A percentile compares a stretch with the other conserved stretches of the same genome.
Conservation (phyloP, 148 eudicot genomes). For the Camellia sinensis region DNA sequence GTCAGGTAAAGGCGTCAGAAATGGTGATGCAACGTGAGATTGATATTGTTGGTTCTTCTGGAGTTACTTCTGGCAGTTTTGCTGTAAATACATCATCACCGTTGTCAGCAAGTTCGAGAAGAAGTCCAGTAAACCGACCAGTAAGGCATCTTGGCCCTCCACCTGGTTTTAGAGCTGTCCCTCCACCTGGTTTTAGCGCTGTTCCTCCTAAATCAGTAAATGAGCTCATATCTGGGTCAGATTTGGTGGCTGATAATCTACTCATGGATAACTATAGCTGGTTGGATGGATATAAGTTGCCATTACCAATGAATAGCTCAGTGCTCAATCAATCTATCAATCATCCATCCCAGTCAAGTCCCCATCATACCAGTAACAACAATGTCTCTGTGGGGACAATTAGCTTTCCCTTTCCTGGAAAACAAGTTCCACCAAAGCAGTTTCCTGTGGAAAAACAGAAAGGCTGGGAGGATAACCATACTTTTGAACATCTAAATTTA, state of each 20-base stretch:
- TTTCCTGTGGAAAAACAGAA: conserved; percentile 35
- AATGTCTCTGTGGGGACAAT: conserved; percentile 35
- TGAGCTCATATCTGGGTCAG: conserved; percentile 30
- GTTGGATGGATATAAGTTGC: conserved; percentile 48
- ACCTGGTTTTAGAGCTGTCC: conserved; percentile 62
- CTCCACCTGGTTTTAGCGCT: conserved; percentile 63
- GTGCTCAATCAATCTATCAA: conserved; percentile 25
- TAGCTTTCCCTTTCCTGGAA: conserved; percentile 62
- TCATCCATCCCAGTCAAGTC: conserved; percentile 24
- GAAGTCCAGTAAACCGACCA: conserved; percentile 44
- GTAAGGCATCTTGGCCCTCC: conserved; percentile 71
- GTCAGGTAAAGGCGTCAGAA: conserved; percentile 32
- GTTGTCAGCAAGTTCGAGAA: conserved; percentile 30
- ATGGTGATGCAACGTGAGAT: conserved; percentile 27
- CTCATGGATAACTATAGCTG: conserved; percentile 43
- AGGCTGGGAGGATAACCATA: conserved; percentile 32
- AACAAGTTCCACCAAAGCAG: conserved; percentile 36
- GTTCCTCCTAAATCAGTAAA: conserved; percentile 44
- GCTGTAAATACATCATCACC: conserved; percentile 25
- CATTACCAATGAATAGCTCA: conserved; percentile 26
- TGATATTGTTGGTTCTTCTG: conserved; percentile 30
- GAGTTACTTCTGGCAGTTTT: conserved; percentile 21
- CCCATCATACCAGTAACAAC: conserved; percentile 21
- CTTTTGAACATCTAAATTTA: conserved; percentile 31
- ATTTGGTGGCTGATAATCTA: conserved; percentile 31